A percentile compares a stretch with the other conserved stretches of the same genome.
phyloP scores from a whole-genome alignment of 2,329 filamentous ascomycete genomes.

The Sclerotinia glacialis region DNA sequence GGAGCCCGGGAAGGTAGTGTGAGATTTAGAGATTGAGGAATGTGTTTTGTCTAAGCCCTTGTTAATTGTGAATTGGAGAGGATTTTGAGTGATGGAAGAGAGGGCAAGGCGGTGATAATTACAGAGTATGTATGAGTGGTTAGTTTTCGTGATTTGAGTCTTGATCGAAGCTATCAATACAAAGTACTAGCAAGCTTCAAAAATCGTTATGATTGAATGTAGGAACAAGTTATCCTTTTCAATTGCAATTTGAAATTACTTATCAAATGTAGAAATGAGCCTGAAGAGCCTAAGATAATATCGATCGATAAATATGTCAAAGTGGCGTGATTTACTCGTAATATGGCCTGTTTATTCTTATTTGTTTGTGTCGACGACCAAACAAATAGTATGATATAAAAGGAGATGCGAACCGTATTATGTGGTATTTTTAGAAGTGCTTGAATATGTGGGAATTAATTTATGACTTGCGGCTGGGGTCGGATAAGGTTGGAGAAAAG shows the following conservation, averaged over 20 bases:
- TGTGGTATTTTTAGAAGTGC: neutral
- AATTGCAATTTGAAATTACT: neutral
- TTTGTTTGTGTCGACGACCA: neutral
- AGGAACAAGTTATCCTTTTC: neutral
- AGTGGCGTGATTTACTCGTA: conserved; percentile 19
- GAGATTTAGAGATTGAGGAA: neutral
- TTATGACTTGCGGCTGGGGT: neutral
- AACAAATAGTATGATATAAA: neutral
- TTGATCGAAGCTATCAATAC: neutral
- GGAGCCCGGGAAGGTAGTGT: no score
- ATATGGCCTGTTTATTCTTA: conserved; percentile 15
- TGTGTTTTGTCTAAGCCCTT: neutral
- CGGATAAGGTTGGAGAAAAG: neutral
- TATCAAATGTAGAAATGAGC: no score
- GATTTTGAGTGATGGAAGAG: fast-evolving
- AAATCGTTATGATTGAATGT: no score
- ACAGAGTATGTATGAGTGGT: neutral
- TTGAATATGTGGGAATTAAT: neutral
- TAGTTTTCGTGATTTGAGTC: neutral
- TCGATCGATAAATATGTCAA: conserved; percentile 2
- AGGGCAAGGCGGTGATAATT: no score
- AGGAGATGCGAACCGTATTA: neutral
- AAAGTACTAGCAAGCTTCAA: neutral
- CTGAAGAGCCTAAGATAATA: neutral
- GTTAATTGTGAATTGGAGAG: neutral